Conservation (phyloP, 2,329 filamentous ascomycete genomes). For the Pestalotiopsis fici region DNA sequence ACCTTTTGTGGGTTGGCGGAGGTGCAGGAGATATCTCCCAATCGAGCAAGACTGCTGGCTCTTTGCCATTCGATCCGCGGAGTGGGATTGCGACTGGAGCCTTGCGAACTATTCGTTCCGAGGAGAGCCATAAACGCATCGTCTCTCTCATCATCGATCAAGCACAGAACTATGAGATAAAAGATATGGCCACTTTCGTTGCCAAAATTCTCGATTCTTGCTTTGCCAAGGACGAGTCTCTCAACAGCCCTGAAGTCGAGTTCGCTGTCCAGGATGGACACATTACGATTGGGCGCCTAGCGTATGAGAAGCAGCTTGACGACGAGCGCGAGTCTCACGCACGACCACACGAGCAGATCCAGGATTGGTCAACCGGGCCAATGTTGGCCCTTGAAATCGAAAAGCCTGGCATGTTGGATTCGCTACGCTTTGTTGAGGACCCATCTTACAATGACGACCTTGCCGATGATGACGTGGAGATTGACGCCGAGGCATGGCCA, state of each 20-base stretch:
- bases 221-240: not conserved
- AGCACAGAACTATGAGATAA: not conserved
- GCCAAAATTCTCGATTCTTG: not conserved
- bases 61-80: too few relatives aligned
- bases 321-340: not conserved
- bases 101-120: constrained; percentile 23
- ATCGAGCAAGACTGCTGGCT: too few relatives aligned
- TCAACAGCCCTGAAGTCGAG: not conserved
- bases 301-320: not conserved
- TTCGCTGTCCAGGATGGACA: not conserved
- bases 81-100: constrained; percentile 25
- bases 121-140: constrained; percentile 24
- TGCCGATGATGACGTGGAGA: not conserved
- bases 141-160: constrained; percentile 20
- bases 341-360: not conserved
- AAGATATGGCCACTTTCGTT: not conserved
- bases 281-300: not conserved
- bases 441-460: not conserved
- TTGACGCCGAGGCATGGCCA: not conserved
- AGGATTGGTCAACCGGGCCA: not conserved
- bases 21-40: constrained; percentile 12
- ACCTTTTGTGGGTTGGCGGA: constrained; percentile 30
- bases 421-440: not conserved
- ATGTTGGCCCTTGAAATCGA: not conserved
- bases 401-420: not conserved